Percentiles rank a stretch among this genome's conserved stretches.
Evolutionary conservation across 2,329 filamentous ascomycete species (phyloP).

Genomic region (Botrytis cinerea): DNA sequence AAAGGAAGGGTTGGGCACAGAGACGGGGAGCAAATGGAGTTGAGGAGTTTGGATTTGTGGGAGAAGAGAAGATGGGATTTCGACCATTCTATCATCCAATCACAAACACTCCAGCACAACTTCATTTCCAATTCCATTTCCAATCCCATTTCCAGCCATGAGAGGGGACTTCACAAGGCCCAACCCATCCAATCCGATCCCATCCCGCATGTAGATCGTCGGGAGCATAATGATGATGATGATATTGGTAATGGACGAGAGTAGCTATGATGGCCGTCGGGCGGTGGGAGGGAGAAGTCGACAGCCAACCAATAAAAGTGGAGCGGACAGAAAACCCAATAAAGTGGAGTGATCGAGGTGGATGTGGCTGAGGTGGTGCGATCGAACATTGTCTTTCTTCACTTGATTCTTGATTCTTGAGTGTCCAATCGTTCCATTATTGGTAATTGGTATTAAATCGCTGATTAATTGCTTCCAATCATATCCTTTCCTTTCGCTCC

Average conservation of each 20-base stretch:
- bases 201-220: not conserved
- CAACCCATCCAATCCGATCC: not conserved
- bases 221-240: not conserved
- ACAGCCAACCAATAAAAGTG: not conserved
- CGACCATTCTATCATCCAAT: not conserved
- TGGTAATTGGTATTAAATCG: not conserved
- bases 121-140: too few species aligned
- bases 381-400: not conserved
- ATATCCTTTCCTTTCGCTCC: not conserved
- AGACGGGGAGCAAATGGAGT: not conserved
- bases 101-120: not conserved
- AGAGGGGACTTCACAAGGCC: too few species aligned
- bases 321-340: not conserved
- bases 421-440: not conserved
- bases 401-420: not conserved
- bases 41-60: not conserved
- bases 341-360: not conserved
- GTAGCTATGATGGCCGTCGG: not conserved
- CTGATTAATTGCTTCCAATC: not conserved
- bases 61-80: not conserved
- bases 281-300: not conserved
- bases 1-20: not conserved
- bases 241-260: not conserved
- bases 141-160: not conserved
- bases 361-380: conserved; percentile 5